Conservation (phyloP, 225 moss, liverwort and hornwort species). For the Pleurozium schreberi region DNA sequence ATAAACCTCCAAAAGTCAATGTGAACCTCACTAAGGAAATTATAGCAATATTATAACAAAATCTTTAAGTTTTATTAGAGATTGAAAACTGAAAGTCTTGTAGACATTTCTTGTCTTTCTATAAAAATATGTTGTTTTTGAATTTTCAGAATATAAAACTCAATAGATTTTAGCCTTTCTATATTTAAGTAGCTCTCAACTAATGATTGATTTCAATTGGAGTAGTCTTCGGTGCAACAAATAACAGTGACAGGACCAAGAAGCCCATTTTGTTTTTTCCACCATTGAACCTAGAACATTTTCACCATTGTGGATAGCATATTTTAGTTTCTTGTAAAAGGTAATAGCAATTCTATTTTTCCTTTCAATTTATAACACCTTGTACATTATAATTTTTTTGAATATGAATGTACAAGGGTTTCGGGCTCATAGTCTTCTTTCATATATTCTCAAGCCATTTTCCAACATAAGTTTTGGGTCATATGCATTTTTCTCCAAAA, state of each 20-base stretch:
- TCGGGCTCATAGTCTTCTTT: background rate
- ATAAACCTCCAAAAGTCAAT: background rate
- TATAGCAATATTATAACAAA: background rate
- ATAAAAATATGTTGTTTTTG: background rate
- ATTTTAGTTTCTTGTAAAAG: background rate
- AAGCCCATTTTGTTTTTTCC: background rate
- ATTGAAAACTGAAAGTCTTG: background rate
- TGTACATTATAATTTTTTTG: background rate
- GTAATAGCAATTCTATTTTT: background rate
- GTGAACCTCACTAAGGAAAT: background rate
- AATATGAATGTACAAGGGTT: background rate
- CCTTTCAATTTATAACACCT: background rate
- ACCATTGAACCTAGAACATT: no score
- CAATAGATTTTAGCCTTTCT: background rate
- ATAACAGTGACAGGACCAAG: no score
- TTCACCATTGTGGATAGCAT: rapidly evolving
- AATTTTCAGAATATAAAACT: background rate
- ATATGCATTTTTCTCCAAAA: background rate
- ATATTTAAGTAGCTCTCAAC: no score
- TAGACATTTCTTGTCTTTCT: background rate
- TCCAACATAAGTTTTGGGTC: background rate
- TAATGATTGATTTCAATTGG: background rate
- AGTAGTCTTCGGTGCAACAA: background rate
- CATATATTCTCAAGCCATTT: no score
- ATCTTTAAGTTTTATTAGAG: background rate